These are phyloP conservation scores for Solioccasus polychromus DNA, from an alignment of 768 basidiomycete species.

Conservation along the genomic window DNA sequence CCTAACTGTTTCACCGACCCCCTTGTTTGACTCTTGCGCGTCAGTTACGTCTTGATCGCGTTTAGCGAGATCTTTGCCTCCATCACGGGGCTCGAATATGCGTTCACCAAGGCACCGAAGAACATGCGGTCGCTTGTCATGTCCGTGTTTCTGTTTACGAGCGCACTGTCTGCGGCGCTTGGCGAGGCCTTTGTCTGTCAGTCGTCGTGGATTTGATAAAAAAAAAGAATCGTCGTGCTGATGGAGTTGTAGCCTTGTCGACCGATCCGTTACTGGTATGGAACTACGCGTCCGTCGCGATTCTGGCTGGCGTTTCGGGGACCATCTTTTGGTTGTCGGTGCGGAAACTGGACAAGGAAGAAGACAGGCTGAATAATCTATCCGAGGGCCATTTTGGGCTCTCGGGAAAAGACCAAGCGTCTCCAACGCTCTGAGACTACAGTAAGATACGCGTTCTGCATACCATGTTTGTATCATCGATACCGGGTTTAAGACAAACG, in stretches of 20 bases:
- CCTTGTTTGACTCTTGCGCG: too few relatives aligned
- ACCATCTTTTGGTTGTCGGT: constrained; percentile 52
- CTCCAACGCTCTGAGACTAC: not conserved
- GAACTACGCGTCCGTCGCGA: constrained; percentile 65
- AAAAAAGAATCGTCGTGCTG: too few relatives aligned
- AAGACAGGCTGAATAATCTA: constrained; percentile 62
- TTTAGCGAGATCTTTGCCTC: constrained; percentile 73
- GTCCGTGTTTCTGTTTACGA: constrained; percentile 60
- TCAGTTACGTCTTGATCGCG: constrained; percentile 65
- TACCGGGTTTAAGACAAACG: too few relatives aligned
- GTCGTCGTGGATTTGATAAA: too few relatives aligned
- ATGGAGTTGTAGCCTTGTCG: constrained; percentile 68
- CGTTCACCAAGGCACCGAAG: constrained; percentile 87
- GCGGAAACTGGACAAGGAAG: constrained; percentile 55
- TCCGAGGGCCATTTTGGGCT: constrained; percentile 33
- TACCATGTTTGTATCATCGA: not conserved
- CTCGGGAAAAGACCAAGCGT: not conserved
- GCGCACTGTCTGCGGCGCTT: constrained; percentile 57
- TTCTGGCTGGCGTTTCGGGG: constrained; percentile 52
- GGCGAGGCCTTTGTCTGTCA: constrained; percentile 70
- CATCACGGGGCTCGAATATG: constrained; percentile 83
- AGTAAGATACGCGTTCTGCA: too few relatives aligned
- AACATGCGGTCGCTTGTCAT: constrained; percentile 89
- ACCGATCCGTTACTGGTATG: constrained; percentile 71
- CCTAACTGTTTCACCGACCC: too few relatives aligned